A percentile compares a stretch with the other conserved stretches of the same genome.
Evolutionary conservation across 2,329 filamentous ascomycete genomes (phyloP).

Genomic region (Colletotrichum sp.): DNA sequence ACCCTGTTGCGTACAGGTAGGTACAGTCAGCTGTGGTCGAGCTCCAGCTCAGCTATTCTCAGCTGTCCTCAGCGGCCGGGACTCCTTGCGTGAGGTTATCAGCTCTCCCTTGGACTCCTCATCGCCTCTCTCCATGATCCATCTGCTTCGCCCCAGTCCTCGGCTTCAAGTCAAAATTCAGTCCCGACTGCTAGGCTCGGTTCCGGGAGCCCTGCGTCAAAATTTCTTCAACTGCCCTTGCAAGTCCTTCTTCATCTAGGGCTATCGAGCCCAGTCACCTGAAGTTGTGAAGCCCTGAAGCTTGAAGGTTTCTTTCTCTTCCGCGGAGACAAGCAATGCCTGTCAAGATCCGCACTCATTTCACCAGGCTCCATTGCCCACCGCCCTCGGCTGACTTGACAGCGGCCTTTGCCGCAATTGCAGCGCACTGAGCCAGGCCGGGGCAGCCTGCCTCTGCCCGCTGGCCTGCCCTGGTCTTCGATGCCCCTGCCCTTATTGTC

Average conservation of each 20-base stretch:
- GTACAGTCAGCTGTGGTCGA: not conserved
- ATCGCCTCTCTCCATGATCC: not conserved
- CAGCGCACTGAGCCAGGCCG: not conserved
- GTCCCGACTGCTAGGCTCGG: not conserved
- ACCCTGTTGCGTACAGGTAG: not conserved
- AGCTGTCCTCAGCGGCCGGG: not conserved
- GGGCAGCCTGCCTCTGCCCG: not conserved
- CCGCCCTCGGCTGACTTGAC: not conserved
- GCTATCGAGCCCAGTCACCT: not conserved
- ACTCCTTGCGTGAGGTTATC: not conserved
- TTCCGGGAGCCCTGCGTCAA: not conserved
- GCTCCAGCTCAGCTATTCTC: not conserved
- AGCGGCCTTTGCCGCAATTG: conserved; percentile 17
- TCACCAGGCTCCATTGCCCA: conserved; percentile 6
- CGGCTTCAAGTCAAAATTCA: not conserved
- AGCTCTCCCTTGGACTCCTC: not conserved
- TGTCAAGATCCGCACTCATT: conserved; percentile 14
- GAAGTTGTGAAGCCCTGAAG: not conserved
- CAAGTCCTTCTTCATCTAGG: not conserved
- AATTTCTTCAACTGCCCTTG: not conserved
- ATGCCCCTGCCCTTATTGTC: not conserved
- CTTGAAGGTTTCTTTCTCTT: not conserved
- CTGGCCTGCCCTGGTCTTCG: not conserved
- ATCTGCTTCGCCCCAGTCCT: not conserved
- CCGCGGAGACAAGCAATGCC: not conserved